Percentiles rank a stretch among this genome's conserved stretches.
Conservation (phyloP, 1,284 basidiomycete genomes). For the Tilletia indica region DNA sequence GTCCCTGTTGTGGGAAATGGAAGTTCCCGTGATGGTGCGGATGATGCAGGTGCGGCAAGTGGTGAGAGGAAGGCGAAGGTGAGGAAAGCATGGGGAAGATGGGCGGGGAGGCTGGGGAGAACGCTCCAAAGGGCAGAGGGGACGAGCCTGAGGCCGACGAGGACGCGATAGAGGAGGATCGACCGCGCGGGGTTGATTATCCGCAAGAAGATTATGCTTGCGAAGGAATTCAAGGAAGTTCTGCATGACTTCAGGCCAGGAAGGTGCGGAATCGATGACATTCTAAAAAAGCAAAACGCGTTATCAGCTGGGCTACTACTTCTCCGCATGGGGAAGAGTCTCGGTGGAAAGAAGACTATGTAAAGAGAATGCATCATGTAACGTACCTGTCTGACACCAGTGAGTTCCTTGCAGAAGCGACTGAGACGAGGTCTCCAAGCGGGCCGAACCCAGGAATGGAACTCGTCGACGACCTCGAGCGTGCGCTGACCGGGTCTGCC, state of each 20-base stretch:
- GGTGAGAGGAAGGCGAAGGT: not conserved
- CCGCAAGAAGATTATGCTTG: conserved; percentile 57
- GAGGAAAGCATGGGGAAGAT: conserved; percentile 4
- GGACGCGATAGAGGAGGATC: conserved; percentile 1
- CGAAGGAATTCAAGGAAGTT: conserved; percentile 68
- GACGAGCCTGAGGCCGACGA: not conserved
- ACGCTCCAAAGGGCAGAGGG: conserved; percentile 8
- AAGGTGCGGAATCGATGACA: conserved; percentile 71
- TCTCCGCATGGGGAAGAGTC: not conserved
- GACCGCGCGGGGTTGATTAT: conserved; percentile 19
- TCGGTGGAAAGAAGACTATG: too few species aligned
- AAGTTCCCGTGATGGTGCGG: not conserved
- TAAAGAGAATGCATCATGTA: not conserved
- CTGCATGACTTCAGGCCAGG: conserved; percentile 70
- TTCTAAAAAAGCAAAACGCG: not conserved
- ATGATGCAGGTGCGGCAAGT: conserved; percentile 17
- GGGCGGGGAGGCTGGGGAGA: conserved; percentile 7
- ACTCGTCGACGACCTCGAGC: conserved; percentile 72
- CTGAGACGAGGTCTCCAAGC: conserved; percentile 79
- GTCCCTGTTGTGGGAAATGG: not conserved
- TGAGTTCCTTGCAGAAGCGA: conserved; percentile 79
- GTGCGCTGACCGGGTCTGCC: conserved; percentile 23
- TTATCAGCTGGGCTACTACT: not conserved
- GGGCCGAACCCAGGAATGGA: conserved; percentile 82
- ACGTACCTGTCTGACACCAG: conserved; percentile 84